Evolutionary conservation across 495 filamentous ascomycete genomes (phyloP).

Genomic region (Parathielavia appendiculata): DNA sequence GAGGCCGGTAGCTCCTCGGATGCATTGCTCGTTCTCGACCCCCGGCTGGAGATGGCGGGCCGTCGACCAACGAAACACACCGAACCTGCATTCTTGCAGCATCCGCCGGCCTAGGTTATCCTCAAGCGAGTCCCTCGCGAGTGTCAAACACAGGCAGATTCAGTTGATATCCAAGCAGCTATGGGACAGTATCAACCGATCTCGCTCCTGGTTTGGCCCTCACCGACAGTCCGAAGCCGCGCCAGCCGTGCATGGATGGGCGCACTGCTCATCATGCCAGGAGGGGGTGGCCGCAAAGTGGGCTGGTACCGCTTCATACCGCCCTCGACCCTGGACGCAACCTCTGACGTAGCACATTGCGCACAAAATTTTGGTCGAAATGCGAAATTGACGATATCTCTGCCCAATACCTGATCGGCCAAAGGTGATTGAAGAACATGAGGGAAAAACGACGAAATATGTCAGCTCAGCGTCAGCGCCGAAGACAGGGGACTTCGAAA

Average conservation of each 20-base stretch:
- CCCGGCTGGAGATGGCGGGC: constrained; percentile 34
- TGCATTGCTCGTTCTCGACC: constrained; percentile 28
- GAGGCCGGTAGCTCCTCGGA: constrained; percentile 28
- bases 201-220: constrained; percentile 20
- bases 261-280: constrained; percentile 29
- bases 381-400: constrained; percentile 25
- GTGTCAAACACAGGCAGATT: constrained; percentile 19
- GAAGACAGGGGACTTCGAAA: background rate
- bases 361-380: constrained; percentile 27
- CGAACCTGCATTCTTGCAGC: constrained; percentile 14
- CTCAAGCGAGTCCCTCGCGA: background rate
- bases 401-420: constrained; percentile 24
- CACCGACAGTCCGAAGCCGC: constrained; percentile 30
- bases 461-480: constrained; percentile 1
- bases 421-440: constrained; percentile 17
- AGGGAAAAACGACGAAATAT: constrained; percentile 18
- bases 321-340: constrained; percentile 15
- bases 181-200: constrained; percentile 22
- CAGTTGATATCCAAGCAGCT: constrained; percentile 8
- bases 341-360: constrained; percentile 32
- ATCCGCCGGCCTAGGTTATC: constrained; percentile 18
- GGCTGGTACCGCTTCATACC: constrained; percentile 31
- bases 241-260: constrained; percentile 18
- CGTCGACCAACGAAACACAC: constrained; percentile 11
- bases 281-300: constrained; percentile 16